Evolutionary conservation across 371 early-diverging fungal species (phyloP), one percentile per base, ranked within the genome.

Genomic region (Rhizopus arrhizus): DNA sequence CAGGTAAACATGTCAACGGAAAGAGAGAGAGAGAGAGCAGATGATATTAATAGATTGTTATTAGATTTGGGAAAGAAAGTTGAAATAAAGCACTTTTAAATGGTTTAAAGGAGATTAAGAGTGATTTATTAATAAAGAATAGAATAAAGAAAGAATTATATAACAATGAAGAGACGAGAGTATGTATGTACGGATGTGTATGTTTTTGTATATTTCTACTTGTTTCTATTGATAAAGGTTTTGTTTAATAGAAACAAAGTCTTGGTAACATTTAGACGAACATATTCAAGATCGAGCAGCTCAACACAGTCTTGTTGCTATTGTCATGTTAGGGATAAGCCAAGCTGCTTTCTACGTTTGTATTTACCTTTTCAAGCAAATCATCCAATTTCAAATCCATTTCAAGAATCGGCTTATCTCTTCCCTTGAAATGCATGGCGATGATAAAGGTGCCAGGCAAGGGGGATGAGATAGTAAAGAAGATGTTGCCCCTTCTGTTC

Each of bases 371-470:
- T 74, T 95, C 95, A 43, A 96, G 78, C 62, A 96, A 75, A 73
- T 96, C 97, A 68, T 96, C 97, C 35, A 96, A 78, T 61, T 94
- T 92, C 65, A 96, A 81, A 74, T 95, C 95, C 95, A 97, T 95
- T 75, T 95, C 94, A 59, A 97, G 71, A 55, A 97, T 94, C 1
- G 97, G 89, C 66, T 93, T 93, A 48, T 96, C 96, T 12, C 97
- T 85, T 22, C 80, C 91, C 76, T 94, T 95, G 71, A 90, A 96
- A 62, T 92, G 87, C 68, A 97, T 81, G 6, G 91, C 87, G 66
- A 96, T 93, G 36, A 95, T 84, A 66, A 93, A 97, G 5, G 93
- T 91, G 9, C 95, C 95, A 0, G 93, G 89, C 47, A 90, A 75
- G 15, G 95, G 96, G 13, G 93, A 93, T 34, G 83, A 80, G 42